Evolutionary conservation across 192 early-diverging fungal species (phyloP), one percentile per base, ranked within the genome.

Genomic region (Phlyctochytrium bullatum): DNA sequence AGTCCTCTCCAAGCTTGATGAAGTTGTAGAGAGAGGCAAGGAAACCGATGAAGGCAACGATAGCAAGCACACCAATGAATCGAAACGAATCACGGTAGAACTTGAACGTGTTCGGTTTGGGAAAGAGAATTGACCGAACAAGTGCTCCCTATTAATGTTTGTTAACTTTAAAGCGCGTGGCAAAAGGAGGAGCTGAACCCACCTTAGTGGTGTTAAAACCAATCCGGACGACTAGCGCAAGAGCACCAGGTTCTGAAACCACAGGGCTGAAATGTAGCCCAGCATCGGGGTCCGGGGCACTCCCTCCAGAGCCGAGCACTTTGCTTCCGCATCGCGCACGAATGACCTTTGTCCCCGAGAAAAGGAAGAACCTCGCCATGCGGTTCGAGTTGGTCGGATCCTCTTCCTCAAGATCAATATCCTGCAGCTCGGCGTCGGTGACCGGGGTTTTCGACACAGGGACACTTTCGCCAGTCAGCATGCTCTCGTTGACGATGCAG

Each of bases 81-180:
- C 90, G 84, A 80, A 98, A 94, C 30, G 96, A 92, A 69, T 99
- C 98, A n/a, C 89, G 87, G 77, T 97, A 96, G 76, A 97, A 98
- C 76, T 93, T 89, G 73, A 98, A 97, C 56, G 88, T 91, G 76
- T 95, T 93, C 25, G 96, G 96, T 66, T 95, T 94, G 0, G 96
- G 98, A 72, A 95, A 98, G 35, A 98, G 80, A 76, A 99, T 98
- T 32, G 92, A 95, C 0, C 98, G 89, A 30, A 98, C 85, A 27
- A 99, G 77, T 2, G 93, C 87, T 47, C 98, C 98, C 70, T 72
- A 36, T 30, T 6, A 16, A 64, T 64, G 28, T 27, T n/a, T n/a
- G n/a, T n/a, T n/a, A n/a, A n/a, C n/a, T n/a, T n/a, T n/a, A n/a
- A n/a, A n/a, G n/a, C n/a, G n/a, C n/a, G n/a, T n/a, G n/a, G n/a